Conservation (phyloP, 306 rosid genomes). For the Quillaja saponaria region DNA sequence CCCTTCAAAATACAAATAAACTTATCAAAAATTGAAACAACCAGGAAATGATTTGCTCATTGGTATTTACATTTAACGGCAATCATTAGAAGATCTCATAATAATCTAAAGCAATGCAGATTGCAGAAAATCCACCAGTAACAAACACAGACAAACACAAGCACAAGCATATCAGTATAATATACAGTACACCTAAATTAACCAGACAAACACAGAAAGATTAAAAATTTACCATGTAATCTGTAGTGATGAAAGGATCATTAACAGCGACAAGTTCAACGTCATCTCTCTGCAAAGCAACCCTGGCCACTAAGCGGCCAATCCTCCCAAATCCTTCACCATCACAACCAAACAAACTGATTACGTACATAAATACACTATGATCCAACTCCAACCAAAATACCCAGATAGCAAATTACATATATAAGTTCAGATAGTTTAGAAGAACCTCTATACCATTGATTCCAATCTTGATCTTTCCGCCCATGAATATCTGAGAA, state of each 20-base stretch:
- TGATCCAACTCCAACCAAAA: background rate
- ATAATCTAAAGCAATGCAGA: background rate
- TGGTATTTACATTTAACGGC: background rate
- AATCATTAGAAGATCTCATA: background rate
- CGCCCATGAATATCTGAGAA: conserved; percentile 39
- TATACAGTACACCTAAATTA: background rate
- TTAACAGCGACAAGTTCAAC: conserved; percentile 68
- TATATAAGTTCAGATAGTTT: background rate
- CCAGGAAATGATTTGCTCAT: background rate
- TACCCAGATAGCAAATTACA: no score
- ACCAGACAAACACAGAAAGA: background rate
- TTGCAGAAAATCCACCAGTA: background rate
- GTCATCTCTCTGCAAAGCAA: conserved; percentile 63
- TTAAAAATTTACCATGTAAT: conserved; percentile 47
- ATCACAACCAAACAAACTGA: conserved; percentile 6
- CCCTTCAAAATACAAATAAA: no score
- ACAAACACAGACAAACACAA: background rate
- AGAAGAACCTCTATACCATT: conserved; percentile 45
- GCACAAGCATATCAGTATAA: no score
- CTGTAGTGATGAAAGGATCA: conserved; percentile 56
- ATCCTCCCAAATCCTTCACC: conserved; percentile 68
- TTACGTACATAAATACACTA: background rate
- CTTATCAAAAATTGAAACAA: no score
- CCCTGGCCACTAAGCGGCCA: conserved; percentile 66
- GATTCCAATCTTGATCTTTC: conserved; percentile 76